A percentile compares a stretch with the other conserved stretches of the same genome.
These are phyloP conservation scores for Penicillium sp. DNA, from an alignment of 2,329 filamentous ascomycete species.

Conservation along the genomic window DNA sequence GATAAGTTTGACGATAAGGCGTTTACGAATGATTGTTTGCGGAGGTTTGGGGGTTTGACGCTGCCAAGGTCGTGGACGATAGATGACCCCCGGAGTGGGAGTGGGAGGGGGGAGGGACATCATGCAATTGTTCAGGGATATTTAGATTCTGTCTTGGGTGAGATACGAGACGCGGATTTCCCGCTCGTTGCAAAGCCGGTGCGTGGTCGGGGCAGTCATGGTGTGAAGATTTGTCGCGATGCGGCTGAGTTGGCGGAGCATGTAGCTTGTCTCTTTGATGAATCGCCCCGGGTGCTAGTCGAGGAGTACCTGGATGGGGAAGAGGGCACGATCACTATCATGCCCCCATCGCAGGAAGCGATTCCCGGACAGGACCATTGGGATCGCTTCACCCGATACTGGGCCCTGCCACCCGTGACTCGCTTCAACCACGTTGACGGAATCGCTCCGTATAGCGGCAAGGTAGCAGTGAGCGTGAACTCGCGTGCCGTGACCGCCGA, in stretches of 20 bases:
- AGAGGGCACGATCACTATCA: constrained; percentile 55
- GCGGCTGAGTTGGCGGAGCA: constrained; percentile 38
- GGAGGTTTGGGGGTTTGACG: constrained; percentile 39
- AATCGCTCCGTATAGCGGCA: constrained; percentile 54
- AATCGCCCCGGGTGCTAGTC: constrained; percentile 45
- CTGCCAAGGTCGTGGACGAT: constrained; percentile 44
- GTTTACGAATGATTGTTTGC: constrained; percentile 49
- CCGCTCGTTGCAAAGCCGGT: constrained; percentile 54
- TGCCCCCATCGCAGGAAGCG: constrained; percentile 47
- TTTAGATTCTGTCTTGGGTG: constrained; percentile 1
- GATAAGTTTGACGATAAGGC: constrained; percentile 56
- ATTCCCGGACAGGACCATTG: background rate
- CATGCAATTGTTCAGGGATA: background rate
- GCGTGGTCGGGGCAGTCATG: constrained; percentile 52
- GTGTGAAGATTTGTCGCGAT: constrained; percentile 50
- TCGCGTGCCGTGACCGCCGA: constrained; percentile 42
- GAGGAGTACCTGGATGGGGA: constrained; percentile 53
- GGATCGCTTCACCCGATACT: constrained; percentile 35
- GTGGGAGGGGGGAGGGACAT: constrained; percentile 9
- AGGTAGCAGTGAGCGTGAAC: constrained; percentile 51
- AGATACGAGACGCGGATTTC: constrained; percentile 24
- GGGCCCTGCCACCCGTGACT: constrained; percentile 48
- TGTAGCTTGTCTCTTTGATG: constrained; percentile 35
- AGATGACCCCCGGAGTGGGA: constrained; percentile 15
- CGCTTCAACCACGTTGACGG: constrained; percentile 52